phyloP scores from a whole-genome alignment of 2,329 filamentous ascomycete species.

The Huntiella savannae region DNA sequence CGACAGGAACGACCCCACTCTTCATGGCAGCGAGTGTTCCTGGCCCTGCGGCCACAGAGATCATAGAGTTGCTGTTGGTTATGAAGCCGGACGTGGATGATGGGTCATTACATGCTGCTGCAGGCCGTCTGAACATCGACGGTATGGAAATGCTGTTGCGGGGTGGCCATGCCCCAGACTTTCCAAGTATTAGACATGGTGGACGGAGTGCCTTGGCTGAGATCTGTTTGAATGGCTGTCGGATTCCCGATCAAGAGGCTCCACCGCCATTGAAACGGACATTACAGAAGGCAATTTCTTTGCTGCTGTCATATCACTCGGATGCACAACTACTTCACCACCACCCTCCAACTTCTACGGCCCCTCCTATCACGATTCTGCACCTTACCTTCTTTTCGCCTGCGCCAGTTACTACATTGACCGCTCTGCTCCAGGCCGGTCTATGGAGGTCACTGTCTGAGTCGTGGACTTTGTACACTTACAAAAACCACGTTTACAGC shows the following conservation, averaged over 20 bases:
- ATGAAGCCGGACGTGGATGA: constrained; percentile 41
- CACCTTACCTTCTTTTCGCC: constrained; percentile 39
- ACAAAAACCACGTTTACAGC: constrained; percentile 38
- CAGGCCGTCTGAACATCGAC: constrained; percentile 36
- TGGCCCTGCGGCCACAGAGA: constrained; percentile 31
- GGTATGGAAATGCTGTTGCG: constrained; percentile 38
- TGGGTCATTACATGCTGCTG: constrained; percentile 47
- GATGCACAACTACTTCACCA: constrained; percentile 18
- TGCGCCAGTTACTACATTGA: constrained; percentile 35
- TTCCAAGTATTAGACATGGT: constrained; percentile 41
- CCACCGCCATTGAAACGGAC: constrained; percentile 17
- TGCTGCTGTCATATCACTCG: constrained; percentile 36
- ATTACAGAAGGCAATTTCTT: constrained; percentile 37
- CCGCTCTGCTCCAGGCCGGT: constrained; percentile 39
- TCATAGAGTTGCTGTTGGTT: constrained; percentile 35
- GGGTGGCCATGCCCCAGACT: constrained; percentile 43
- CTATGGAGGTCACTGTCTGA: constrained; percentile 48
- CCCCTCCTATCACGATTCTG: constrained; percentile 31
- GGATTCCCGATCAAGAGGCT: constrained; percentile 15
- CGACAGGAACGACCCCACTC: constrained; percentile 36
- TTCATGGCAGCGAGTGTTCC: constrained; percentile 38
- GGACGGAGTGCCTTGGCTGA: constrained; percentile 46
- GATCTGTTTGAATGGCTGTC: constrained; percentile 36
- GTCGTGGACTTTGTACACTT: constrained; percentile 33
- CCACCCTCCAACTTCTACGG: background rate